Conservation (phyloP, 495 filamentous ascomycete species). For the Neurospora sp. region DNA sequence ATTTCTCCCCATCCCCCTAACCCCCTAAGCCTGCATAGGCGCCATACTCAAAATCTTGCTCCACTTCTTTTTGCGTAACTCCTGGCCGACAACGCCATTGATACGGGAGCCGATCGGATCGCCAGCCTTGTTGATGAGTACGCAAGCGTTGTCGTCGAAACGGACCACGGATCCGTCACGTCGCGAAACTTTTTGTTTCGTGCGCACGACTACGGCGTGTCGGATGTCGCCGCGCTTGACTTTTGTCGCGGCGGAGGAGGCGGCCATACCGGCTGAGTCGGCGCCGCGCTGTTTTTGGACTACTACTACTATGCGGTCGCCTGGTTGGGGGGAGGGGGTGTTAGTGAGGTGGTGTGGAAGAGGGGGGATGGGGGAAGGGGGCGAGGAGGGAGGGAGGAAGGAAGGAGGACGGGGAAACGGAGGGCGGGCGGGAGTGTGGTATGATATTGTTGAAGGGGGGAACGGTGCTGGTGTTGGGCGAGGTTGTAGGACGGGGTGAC, state of each 20-base stretch:
- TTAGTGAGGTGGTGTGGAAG: neutral
- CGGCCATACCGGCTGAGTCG: conserved; percentile 41
- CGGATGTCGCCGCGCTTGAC: conserved; percentile 94
- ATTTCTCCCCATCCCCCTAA: no score
- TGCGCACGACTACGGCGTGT: conserved; percentile 92
- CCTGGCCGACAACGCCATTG: conserved; percentile 79
- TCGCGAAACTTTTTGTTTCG: conserved; percentile 73
- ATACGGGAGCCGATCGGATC: conserved; percentile 91
- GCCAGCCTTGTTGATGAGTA: conserved; percentile 92
- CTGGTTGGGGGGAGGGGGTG: conserved; percentile 35
- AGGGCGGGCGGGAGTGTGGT: no score
- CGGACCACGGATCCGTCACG: conserved; percentile 79
- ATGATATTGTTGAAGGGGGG: no score
- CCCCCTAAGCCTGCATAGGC: conserved; percentile 84
- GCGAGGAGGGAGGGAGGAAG: no score
- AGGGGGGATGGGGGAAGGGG: no score
- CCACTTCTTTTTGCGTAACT: conserved; percentile 84
- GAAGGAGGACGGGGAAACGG: neutral
- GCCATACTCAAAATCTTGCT: conserved; percentile 96
- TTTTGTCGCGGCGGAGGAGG: conserved; percentile 66
- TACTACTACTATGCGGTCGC: conserved; percentile 94
- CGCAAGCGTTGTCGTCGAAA: conserved; percentile 98
- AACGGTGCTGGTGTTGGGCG: neutral
- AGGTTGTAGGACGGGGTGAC: neutral
- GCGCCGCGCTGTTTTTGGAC: conserved; percentile 84